Evolutionary conservation across 2,329 filamentous ascomycete species (phyloP).

Genomic region (Metarhizium anisopliae): DNA sequence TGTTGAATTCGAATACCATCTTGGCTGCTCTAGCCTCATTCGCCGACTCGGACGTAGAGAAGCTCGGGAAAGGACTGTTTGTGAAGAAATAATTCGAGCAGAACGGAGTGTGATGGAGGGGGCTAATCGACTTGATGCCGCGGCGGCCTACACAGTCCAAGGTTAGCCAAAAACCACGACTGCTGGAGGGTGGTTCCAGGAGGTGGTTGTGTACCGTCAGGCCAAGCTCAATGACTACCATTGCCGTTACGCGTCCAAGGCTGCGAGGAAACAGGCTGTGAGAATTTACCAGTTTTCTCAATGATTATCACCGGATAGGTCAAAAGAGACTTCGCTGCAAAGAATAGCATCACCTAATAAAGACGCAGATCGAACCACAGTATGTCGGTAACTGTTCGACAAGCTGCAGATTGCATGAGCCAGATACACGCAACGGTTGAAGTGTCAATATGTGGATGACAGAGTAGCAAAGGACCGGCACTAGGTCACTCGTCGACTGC

Average conservation of each 20-base stretch:
- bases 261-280: not conserved
- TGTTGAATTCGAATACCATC: slow-evolving; percentile 3
- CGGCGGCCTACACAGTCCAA: not conserved
- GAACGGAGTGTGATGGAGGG: slow-evolving; percentile 13
- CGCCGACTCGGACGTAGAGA: slow-evolving; percentile 5
- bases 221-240: slow-evolving; percentile 8
- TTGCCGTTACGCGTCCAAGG: not conserved
- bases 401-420: not conserved
- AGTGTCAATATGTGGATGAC: not conserved
- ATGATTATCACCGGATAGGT: not conserved
- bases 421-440: too few species aligned
- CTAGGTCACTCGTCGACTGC: not conserved
- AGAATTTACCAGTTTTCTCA: not conserved
- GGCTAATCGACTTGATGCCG: slow-evolving; percentile 9
- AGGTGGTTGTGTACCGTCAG: slow-evolving; percentile 4
- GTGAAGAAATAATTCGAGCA: slow-evolving; percentile 7
- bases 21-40: slow-evolving; percentile 1
- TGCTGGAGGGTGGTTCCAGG: not conserved
- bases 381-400: too few species aligned
- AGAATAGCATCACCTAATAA: too few species aligned
- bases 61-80: slow-evolving; percentile 5
- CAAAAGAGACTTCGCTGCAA: too few species aligned
- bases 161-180: not conserved
- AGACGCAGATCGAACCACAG: too few species aligned
- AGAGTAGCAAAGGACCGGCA: not conserved